phyloP scores from a whole-genome alignment of 2,329 filamentous ascomycete genomes.

The Paecilomyces dactylethromorphus region DNA sequence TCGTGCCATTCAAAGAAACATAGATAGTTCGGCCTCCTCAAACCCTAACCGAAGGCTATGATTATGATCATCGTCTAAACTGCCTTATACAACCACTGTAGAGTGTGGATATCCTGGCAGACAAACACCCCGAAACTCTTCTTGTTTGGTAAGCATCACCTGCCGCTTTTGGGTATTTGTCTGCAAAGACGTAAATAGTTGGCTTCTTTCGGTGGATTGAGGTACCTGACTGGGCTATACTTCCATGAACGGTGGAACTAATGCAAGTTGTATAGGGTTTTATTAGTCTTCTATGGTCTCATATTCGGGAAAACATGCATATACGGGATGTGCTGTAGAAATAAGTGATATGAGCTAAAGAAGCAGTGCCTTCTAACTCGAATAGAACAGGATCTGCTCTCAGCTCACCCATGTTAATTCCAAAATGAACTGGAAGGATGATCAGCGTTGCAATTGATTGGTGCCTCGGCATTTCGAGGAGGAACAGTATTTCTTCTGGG shows the following conservation, averaged over 20 bases:
- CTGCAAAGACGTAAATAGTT: background rate
- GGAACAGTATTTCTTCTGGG: background rate
- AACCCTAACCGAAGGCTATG: background rate
- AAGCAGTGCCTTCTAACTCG: background rate
- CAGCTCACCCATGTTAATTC: background rate
- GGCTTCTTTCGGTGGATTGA: background rate
- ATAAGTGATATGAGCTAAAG: background rate
- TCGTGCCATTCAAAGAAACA: background rate
- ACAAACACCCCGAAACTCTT: background rate
- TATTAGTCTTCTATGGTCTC: background rate
- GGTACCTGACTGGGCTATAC: background rate
- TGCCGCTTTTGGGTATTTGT: background rate
- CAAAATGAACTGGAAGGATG: background rate
- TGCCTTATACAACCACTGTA: background rate
- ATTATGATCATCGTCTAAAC: background rate
- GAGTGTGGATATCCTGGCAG: background rate
- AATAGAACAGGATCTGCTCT: background rate
- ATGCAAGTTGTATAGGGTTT: background rate
- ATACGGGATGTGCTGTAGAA: background rate
- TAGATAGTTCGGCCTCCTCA: background rate
- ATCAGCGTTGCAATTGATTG: background rate
- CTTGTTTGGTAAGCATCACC: background rate
- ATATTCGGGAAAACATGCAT: background rate
- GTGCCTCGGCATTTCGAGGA: background rate
- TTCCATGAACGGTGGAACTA: background rate